phyloP scores from a whole-genome alignment of 108 stramenopile species.

The Hondaea fermentalgiana region DNA sequence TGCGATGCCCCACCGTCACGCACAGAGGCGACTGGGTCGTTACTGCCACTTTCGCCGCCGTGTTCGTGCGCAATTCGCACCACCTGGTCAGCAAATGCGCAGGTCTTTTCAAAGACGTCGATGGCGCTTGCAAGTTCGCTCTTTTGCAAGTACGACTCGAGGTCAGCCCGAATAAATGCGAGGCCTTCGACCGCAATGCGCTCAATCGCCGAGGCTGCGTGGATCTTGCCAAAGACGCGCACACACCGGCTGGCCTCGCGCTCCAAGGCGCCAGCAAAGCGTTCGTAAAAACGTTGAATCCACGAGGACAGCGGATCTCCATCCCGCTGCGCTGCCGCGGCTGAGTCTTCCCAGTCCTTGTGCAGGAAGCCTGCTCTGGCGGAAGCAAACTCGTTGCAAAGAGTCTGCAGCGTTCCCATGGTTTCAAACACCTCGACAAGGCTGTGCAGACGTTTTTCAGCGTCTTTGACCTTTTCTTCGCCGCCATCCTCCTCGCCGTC shows the following conservation, averaged over 20 bases:
- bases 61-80: not conserved
- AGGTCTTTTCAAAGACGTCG: not conserved
- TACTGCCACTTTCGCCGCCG: not conserved
- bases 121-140: not conserved
- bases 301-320: not conserved
- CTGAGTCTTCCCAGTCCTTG: not conserved
- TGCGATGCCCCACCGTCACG: no score
- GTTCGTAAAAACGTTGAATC: not conserved
- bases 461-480: not conserved
- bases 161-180: not conserved
- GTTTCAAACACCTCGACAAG: not conserved
- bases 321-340: not conserved
- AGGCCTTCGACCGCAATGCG: not conserved
- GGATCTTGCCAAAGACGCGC: not conserved
- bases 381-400: not conserved
- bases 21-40: not conserved
- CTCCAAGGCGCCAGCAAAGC: not conserved
- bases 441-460: not conserved
- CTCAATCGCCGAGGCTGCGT: not conserved
- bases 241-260: not conserved
- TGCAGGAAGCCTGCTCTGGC: not conserved
- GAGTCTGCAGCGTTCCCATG: not conserved
- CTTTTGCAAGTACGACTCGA: not conserved
- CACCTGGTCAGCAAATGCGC: not conserved
- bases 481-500: not conserved